Evolutionary conservation across 768 basidiomycete genomes (phyloP), one percentile per base, ranked within the genome.

Genomic region (Chalciporus chontae): DNA sequence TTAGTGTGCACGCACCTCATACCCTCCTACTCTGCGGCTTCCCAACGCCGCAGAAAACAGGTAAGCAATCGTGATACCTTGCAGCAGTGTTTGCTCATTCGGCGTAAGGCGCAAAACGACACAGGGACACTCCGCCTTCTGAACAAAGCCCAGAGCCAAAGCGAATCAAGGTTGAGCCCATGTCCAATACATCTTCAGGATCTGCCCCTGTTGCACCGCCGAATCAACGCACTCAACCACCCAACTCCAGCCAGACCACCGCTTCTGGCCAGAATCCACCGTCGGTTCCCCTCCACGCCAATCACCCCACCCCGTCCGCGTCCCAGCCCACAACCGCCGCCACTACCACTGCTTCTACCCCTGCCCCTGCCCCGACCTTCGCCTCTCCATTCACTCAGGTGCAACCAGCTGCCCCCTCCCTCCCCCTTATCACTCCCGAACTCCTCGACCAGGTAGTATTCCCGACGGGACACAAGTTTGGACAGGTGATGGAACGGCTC

Each of bases 11-110:
- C 10, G 46, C 75, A 1, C 65, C 70, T 0, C 78, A 84, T 60
- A 54, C 62, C 5, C 52, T 85, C 11, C 67, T 74, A 5, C 65
- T 86, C 0, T 67, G 75, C 31, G 77, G 81, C 6, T 78, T 79
- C 48, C 64, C 81, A 23, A n/a, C 54, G 0, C 56, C 69, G 27
- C 64, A 51, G 59, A 66, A 64, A 56, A 52, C 52, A 48, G 50
- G 56, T 73, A 58, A 62, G 75, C n/a, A 41, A 23, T 29, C 14
- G 14, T 48, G 5, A 4, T 14, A 8, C 21, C 32, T 3, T 40
- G 34, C 31, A 37, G 45, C 45, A 8, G 11, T 45, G 8, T 26
- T 45, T 55, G 38, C 60, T 58, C 46, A 59, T 56, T 11, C 21
- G 14, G 31, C 9, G 37, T 36, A 54, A 69, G 67, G 63, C 49